phyloP scores from a whole-genome alignment of 2,329 filamentous ascomycete species.

The Botrytis elliptica region DNA sequence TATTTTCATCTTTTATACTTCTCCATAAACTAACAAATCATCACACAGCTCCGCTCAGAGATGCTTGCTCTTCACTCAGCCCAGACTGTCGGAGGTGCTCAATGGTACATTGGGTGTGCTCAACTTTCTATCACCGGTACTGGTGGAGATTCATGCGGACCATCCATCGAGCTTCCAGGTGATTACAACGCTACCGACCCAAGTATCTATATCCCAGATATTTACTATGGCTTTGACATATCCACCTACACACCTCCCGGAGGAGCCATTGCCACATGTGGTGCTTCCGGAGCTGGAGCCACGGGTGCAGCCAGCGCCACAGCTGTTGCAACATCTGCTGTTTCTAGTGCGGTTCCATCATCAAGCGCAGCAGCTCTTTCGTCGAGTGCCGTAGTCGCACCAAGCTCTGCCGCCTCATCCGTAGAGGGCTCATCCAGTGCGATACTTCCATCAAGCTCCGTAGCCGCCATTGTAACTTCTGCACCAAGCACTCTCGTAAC shows the following conservation, averaged over 20 bases:
- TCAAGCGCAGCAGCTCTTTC: not conserved
- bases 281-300: not conserved
- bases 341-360: not conserved
- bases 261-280: constrained; percentile 28
- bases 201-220: constrained; percentile 31
- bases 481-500: not conserved
- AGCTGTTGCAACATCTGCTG: not conserved
- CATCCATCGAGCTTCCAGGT: constrained; percentile 32
- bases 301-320: not conserved
- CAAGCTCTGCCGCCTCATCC: not conserved
- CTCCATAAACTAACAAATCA: not conserved
- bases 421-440: not conserved
- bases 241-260: constrained; percentile 30
- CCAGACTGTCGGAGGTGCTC: constrained; percentile 28
- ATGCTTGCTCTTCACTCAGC: constrained; percentile 34
- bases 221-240: constrained; percentile 31
- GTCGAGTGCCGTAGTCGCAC: not conserved
- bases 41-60: constrained; percentile 30
- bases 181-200: constrained; percentile 29
- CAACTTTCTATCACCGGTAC: constrained; percentile 32
- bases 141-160: constrained; percentile 24
- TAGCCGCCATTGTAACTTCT: not conserved
- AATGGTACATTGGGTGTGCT: constrained; percentile 35
- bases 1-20: not conserved
- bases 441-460: not conserved